These are phyloP conservation scores for Nakazawaea ishiwadae DNA, from an alignment of 805 yeast genomes.

Conservation along the genomic window DNA sequence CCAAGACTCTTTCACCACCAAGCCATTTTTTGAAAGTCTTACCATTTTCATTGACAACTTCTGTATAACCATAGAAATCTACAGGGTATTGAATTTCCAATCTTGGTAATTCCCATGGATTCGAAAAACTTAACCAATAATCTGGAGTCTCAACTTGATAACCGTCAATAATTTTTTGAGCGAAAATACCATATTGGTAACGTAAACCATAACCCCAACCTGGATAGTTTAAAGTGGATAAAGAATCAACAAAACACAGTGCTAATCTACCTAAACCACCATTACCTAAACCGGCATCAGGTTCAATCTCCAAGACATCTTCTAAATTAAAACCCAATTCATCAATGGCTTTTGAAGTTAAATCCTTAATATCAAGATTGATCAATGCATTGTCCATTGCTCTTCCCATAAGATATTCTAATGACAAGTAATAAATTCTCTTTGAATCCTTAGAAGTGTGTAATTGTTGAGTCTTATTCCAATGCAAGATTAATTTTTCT, in stretches of 20 bases:
- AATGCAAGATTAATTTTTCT: slow-evolving; percentile 74
- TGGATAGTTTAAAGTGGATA: slow-evolving; percentile 80
- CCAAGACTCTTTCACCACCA: slow-evolving; percentile 86
- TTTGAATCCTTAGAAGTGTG: slow-evolving; percentile 82
- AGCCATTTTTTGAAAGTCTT: slow-evolving; percentile 64
- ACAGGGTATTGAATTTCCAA: slow-evolving; percentile 84
- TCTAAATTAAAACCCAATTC: slow-evolving; percentile 87
- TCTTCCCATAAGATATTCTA: slow-evolving; percentile 91
- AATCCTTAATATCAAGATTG: slow-evolving; percentile 64
- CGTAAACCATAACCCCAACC: slow-evolving; percentile 97
- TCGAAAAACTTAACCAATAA: slow-evolving; percentile 83
- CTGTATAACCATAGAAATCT: slow-evolving; percentile 81
- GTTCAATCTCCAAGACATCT: slow-evolving; percentile 80
- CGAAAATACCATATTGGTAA: slow-evolving; percentile 90
- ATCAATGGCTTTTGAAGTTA: slow-evolving; percentile 49
- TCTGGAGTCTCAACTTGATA: slow-evolving; percentile 94
- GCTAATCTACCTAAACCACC: slow-evolving; percentile 95
- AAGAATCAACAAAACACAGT: slow-evolving; percentile 88
- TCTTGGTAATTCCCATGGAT: slow-evolving; percentile 93
- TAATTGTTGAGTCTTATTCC: slow-evolving; percentile 92
- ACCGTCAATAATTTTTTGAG: slow-evolving; percentile 85
- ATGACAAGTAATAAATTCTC: slow-evolving; percentile 79
- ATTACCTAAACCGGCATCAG: slow-evolving; percentile 92
- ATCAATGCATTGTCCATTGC: slow-evolving; percentile 92
- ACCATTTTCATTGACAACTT: slow-evolving; percentile 54